These are phyloP conservation scores for Calophaca sinica DNA, from an alignment of 306 rosid species.

Conservation along the genomic window DNA sequence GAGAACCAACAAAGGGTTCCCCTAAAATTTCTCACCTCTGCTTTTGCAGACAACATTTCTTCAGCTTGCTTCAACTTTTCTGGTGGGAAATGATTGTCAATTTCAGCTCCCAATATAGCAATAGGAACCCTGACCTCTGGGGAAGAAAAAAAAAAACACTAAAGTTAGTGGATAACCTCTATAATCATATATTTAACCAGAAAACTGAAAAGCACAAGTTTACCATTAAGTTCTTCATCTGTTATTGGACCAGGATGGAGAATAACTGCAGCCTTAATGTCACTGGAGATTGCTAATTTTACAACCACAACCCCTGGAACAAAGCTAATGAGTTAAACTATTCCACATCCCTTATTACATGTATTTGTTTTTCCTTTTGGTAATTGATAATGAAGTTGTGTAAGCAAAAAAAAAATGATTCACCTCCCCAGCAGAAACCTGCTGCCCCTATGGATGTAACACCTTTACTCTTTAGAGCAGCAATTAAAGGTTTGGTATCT, in stretches of 20 bases:
- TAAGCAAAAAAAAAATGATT: slow-evolving; percentile 1
- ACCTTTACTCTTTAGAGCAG: slow-evolving; percentile 63
- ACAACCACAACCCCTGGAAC: slow-evolving; percentile 55
- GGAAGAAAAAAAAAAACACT: background rate
- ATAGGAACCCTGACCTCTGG: slow-evolving; percentile 61
- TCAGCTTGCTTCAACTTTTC: slow-evolving; percentile 55
- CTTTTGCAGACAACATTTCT: slow-evolving; percentile 47
- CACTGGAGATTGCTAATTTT: slow-evolving; percentile 48
- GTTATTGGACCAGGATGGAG: slow-evolving; percentile 54
- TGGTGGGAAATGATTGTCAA: slow-evolving; percentile 47
- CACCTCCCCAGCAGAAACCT: slow-evolving; percentile 81
- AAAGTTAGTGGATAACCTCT: background rate
- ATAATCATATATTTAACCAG: background rate
- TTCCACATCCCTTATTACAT: background rate
- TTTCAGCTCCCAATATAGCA: slow-evolving; percentile 62
- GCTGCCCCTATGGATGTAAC: slow-evolving; percentile 63
- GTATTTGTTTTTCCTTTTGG: background rate
- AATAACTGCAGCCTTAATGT: slow-evolving; percentile 57
- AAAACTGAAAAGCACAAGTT: background rate
- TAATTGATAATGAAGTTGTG: background rate
- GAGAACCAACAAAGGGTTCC: too few species aligned
- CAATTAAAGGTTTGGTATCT: slow-evolving; percentile 56
- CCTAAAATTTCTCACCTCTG: slow-evolving; percentile 51
- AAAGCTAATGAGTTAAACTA: slow-evolving; percentile 23
- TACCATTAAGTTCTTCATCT: slow-evolving; percentile 47